Base-by-base conservation (phyloP, 441 rosid species). In the Francoa sonchifolia region DNA sequence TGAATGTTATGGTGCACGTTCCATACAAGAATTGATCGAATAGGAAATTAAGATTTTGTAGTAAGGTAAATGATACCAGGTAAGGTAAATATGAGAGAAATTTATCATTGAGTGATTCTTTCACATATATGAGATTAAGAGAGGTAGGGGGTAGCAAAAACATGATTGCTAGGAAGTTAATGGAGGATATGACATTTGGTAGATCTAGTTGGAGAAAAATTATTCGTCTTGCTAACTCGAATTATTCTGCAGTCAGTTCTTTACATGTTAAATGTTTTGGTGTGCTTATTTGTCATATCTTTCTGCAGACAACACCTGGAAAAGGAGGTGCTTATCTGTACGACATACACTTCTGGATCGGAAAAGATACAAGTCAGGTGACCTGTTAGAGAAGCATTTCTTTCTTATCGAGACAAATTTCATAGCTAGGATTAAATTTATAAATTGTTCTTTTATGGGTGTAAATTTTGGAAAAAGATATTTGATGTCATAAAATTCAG, bases 311-410 rank as follows among this genome's bases (percentile, higher is more conserved):
- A 41, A 54, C 84, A 20, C 53, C 81, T 44, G 79, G 73, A 39
- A 87, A 76, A 61, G 94, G 92, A 45, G 97, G 99, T 30, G 74
- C 96, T 48, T 83, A 77, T 65, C 69, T 72, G 40, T 77, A 68
- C 55, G 97, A 92, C 59, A 75, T 87, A 52, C 97, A 92, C 72
- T 92, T 87, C 65, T 92, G 99, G 99, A 75, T 92, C 55, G 99
- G 99, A 47, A 87, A 72, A 74, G 99, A 92, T 59, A 73, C 97
- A 25, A 87, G 81, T 58, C 99, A 92, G 96, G 99, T 87, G 34
- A 42, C 44, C 52, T 35, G 57, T 52, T 39, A 38, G 28, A 21
- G 11, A 39, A 10, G 37, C 32, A 31, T 38, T 43, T 35, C 22
- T 52, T 6, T 15, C 10, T 21, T 6, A 18, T 1, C 14, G 19